Base-by-base conservation (phyloP, 2,329 filamentous ascomycete genomes). In the Chrysosphaeria jannelii region DNA sequence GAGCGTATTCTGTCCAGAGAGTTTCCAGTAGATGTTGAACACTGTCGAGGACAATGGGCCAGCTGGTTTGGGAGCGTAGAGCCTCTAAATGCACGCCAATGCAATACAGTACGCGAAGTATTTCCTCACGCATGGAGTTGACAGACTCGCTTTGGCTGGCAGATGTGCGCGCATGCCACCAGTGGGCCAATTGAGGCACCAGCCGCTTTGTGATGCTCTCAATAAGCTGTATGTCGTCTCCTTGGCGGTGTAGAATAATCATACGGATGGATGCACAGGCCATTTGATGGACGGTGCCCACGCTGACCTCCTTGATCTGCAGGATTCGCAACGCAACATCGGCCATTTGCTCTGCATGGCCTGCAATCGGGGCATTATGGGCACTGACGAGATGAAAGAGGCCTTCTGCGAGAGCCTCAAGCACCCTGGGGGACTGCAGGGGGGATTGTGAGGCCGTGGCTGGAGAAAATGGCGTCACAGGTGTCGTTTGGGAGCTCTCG, bases 1-100 rank as follows among this genome's bases (percentile, higher is more conserved):
- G 65, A 4, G 60, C 52, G 41, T 93, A 93, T 35, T 91, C 81
- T 6, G 47, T 46, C 47, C 67, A 69, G n/a, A 97, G 44, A 4
- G 56, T 50, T 21, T 78, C 66, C 16, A 65, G 39, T 2, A 91
- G 42, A n/a, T 57, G 56, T 30, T 68, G 59, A 5, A 89, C 25
- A 31, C 53, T 41, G 21, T 36, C 47, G 14, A 42, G 39, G 26
- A 51, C 41, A 25, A 34, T 38, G 27, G 35, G 40, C 31, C 45
- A 42, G 3, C 42, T 37, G 6, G 43, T 38, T 24, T 55, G 47
- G 19, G 42, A 38, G 13, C 54, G 39, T 15, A 71, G 36, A 27
- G 57, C 46, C 31, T 71, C 52, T 21, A 72, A 46, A 31, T 68
- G 61, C 6, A 67, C 45, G 31, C 62, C 54, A 15, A 65, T 50